These are phyloP conservation scores for Penicillium chermesinum DNA, from an alignment of 495 filamentous ascomycete genomes.

Conservation along the genomic window DNA sequence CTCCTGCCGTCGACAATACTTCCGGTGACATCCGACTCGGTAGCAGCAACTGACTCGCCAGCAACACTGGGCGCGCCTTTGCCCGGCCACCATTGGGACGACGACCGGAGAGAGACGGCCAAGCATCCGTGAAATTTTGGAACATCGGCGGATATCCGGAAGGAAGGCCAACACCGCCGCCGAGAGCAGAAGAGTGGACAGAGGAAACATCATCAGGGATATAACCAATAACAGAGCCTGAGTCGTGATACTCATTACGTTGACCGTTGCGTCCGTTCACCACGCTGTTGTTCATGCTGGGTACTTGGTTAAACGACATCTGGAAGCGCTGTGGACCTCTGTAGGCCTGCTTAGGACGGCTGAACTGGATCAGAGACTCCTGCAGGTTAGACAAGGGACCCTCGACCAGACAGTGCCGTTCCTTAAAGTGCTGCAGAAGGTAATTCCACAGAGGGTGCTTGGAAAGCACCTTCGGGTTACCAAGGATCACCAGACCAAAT, in stretches of 20 bases:
- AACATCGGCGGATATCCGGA: slow-evolving; percentile 94
- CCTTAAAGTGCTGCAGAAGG: slow-evolving; percentile 94
- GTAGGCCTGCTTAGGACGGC: slow-evolving; percentile 85
- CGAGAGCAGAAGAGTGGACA: slow-evolving; percentile 86
- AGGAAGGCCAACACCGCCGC: slow-evolving; percentile 72
- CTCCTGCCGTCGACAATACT: slow-evolving; percentile 65
- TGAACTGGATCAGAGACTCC: slow-evolving; percentile 91
- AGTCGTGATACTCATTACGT: slow-evolving; percentile 73
- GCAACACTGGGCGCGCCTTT: slow-evolving; percentile 72
- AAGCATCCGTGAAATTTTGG: slow-evolving; percentile 82
- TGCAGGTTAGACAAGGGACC: slow-evolving; percentile 95
- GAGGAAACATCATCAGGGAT: slow-evolving; percentile 97
- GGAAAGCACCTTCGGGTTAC: slow-evolving; percentile 95
- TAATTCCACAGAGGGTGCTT: slow-evolving; percentile 99
- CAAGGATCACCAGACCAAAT: slow-evolving; percentile 91
- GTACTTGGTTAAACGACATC: slow-evolving; percentile 70
- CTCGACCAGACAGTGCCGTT: slow-evolving; percentile 91
- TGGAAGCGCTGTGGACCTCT: slow-evolving; percentile 86
- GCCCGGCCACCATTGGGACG: slow-evolving; percentile 57
- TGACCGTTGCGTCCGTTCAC: slow-evolving; percentile 47
- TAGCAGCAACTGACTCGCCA: slow-evolving; percentile 84
- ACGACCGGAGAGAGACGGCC: slow-evolving; percentile 69
- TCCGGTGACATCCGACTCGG: slow-evolving; percentile 76
- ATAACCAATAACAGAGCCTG: slow-evolving; percentile 83
- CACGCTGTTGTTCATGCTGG: slow-evolving; percentile 47